Evolutionary conservation across 1,139 yeast species (phyloP).

Genomic region (Wickerhamomyces sp.): DNA sequence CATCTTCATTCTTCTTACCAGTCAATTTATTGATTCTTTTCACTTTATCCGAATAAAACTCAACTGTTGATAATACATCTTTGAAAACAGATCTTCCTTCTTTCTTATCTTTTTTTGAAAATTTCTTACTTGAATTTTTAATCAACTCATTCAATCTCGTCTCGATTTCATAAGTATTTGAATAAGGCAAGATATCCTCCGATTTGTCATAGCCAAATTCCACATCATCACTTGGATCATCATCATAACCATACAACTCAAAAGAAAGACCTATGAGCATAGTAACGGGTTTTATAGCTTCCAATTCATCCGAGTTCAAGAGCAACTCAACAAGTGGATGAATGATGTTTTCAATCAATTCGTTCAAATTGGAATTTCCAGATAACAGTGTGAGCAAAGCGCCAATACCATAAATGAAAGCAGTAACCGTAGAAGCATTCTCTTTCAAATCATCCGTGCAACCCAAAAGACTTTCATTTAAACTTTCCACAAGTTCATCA

Average conservation of each 20-base stretch:
- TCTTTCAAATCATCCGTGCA: conserved; percentile 5
- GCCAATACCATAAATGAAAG: conserved; percentile 37
- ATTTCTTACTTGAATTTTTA: conserved; percentile 48
- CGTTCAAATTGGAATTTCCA: conserved; percentile 38
- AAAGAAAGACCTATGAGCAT: conserved; percentile 57
- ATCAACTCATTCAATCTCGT: conserved; percentile 41
- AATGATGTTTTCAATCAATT: conserved; percentile 32
- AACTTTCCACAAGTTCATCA: conserved; percentile 15
- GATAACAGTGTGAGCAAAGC: conserved; percentile 40
- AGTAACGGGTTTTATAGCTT: conserved; percentile 48
- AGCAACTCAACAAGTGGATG: conserved; percentile 32
- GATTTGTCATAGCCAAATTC: conserved; percentile 33
- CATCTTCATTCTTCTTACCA: conserved; percentile 20
- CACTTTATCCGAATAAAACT: conserved; percentile 36
- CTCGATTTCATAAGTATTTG: conserved; percentile 50
- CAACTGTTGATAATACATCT: conserved; percentile 51
- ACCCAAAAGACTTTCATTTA: conserved; percentile 12
- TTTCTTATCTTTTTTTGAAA: conserved; percentile 58
- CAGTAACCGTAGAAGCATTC: conserved; percentile 11
- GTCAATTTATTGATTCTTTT: conserved; percentile 32
- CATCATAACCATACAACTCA: conserved; percentile 49
- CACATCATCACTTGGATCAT: conserved; percentile 31
- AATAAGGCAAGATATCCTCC: conserved; percentile 48
- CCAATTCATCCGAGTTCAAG: conserved; percentile 38
- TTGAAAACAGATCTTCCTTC: conserved; percentile 59